A percentile compares a stretch with the other conserved stretches of the same genome.
Evolutionary conservation across 129 eudicot species (phyloP).

Genomic region (Tagetes patula): DNA sequence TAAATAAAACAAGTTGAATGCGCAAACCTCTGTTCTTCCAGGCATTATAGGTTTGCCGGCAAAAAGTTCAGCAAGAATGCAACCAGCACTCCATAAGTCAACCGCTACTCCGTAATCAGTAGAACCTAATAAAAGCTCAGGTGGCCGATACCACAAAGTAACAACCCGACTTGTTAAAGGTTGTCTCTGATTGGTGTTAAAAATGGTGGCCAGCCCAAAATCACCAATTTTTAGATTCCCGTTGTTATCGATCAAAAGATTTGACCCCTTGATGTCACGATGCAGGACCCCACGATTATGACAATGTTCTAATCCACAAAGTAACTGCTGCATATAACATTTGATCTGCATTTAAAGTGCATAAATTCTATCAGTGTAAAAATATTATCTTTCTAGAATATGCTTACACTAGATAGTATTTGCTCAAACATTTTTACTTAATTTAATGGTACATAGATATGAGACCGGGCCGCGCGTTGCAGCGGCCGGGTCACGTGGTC

Average conservation of each 20-base stretch:
- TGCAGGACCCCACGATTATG: constrained; percentile 66
- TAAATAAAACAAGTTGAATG: neutral
- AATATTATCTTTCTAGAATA: neutral
- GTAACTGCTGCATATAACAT: constrained; percentile 66
- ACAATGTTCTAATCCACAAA: constrained; percentile 69
- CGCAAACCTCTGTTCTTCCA: constrained; percentile 67
- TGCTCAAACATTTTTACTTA: neutral
- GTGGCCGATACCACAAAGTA: constrained; percentile 82
- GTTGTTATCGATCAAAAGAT: constrained; percentile 54
- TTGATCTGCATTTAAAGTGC: constrained; percentile 46
- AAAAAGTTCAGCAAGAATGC: constrained; percentile 69
- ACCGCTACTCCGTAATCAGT: constrained; percentile 70
- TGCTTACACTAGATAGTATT: neutral
- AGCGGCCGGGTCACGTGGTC: too few relatives aligned
- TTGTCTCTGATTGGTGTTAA: constrained; percentile 44
- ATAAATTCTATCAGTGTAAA: constrained; percentile 18
- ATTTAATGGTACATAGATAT: neutral
- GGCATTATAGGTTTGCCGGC: constrained; percentile 76
- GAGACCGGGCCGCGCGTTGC: too few relatives aligned
- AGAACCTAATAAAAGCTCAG: constrained; percentile 71
- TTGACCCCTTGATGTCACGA: constrained; percentile 77
- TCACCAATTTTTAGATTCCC: constrained; percentile 73
- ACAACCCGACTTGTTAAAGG: constrained; percentile 74
- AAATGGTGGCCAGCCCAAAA: constrained; percentile 69
- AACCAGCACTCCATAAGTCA: constrained; percentile 82